Evolutionary conservation across 805 yeast genomes (phyloP), one percentile per base, ranked within the genome.

Genomic region (Suhomyces sp.): DNA sequence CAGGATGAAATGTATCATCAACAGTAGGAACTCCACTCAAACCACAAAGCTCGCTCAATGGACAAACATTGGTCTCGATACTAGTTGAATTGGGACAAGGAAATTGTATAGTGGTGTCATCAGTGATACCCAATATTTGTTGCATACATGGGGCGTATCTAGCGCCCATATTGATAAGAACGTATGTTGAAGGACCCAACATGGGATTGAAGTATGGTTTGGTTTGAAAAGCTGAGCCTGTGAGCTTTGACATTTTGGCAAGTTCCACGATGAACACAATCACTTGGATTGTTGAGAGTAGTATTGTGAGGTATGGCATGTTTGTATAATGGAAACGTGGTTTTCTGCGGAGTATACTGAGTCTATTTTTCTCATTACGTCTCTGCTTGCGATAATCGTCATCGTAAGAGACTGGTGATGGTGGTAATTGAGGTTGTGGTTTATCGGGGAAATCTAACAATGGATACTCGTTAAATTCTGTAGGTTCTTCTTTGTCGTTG

Each of bases 191-290:
- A 9, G 90, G 90, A 1, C 90, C 90, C 18, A 83, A 53, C 88
- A 83, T 82, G 5, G 88, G 90, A 52, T 83, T 83, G 63, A 83
- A 79, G 41, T 77, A 74, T 4, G 90, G 90, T 46, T 79, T 56
- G 0, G 85, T 78, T 51, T 79, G 86, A 40, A 83, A 71, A 3
- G 82, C 77, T 11, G 74, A 68, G 2, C 86, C 85, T 0, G 88
- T 82, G 28, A 76, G 61, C 5, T 53, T 47, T 5, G 77, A 72
- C 84, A 78, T 77, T 37, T 60, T 63, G 8, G 65, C 72, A 22
- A 83, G 56, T 53, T 83, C 88, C 9, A 71, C 81, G 6, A 81
- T 68, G 49, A 83, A 83, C 6, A 83, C 81, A 6, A 58, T 56
- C 4, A 76, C 47, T 48, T 82, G 80, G 13, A 72, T 65, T 7